A percentile compares a stretch with the other conserved stretches of the same genome.
These are phyloP conservation scores for Corchorus olitorius DNA, from an alignment of 345 rosid species.

Conservation along the genomic window DNA sequence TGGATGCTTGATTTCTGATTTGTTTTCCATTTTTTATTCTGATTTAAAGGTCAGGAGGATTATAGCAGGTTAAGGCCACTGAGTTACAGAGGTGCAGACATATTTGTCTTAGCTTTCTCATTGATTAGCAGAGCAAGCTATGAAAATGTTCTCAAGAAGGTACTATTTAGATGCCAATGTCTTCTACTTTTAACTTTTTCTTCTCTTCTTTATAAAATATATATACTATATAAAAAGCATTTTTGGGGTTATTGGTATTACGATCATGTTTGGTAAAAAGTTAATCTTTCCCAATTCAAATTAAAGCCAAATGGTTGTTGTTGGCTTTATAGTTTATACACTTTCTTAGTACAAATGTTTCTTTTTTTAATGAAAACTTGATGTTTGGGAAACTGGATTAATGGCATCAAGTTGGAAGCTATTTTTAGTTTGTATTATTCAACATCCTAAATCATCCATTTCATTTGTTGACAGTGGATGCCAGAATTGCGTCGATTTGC, in stretches of 20 bases:
- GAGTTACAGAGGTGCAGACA: constrained; percentile 97
- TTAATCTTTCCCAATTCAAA: constrained; percentile 18
- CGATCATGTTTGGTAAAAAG: constrained; percentile 28
- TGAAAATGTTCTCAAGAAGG: constrained; percentile 97
- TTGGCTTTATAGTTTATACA: no score
- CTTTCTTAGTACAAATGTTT: constrained; percentile 8
- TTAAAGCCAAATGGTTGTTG: constrained; percentile 17
- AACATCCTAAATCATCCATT: constrained; percentile 17
- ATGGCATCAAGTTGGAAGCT: constrained; percentile 7
- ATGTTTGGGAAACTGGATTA: constrained; percentile 14
- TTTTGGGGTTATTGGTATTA: not conserved
- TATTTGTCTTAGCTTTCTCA: constrained; percentile 90
- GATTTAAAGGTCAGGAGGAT: constrained; percentile 86
- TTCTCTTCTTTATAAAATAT: not conserved
- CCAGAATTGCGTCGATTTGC: constrained; percentile 97
- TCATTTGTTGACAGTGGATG: constrained; percentile 73
- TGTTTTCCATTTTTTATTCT: constrained; percentile 11
- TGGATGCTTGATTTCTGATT: constrained; percentile 14
- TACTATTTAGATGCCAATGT: constrained; percentile 24
- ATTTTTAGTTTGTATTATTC: not conserved
- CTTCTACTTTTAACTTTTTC: not conserved
- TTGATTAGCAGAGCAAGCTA: constrained; percentile 93
- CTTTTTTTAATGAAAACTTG: not conserved
- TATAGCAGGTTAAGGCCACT: constrained; percentile 97
- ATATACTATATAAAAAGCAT: no score